Conservation (phyloP, 441 rosid species). For the Bruguiera hainesii region DNA sequence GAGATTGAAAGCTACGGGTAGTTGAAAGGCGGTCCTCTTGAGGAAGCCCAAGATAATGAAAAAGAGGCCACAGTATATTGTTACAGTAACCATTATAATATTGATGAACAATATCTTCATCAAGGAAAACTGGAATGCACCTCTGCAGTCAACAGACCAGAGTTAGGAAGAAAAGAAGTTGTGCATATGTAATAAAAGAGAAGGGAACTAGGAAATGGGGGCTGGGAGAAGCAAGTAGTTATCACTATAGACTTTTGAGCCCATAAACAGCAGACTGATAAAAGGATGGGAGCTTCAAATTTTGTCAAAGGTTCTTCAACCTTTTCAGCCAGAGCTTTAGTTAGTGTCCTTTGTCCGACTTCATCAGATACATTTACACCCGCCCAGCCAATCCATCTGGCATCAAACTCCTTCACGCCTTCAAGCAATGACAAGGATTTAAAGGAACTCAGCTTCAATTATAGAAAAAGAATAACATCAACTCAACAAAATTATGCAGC, state of each 20-base stretch:
- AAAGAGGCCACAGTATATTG: conserved; percentile 79
- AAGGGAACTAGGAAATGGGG: no score
- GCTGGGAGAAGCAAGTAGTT: background rate
- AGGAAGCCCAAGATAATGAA: conserved; percentile 76
- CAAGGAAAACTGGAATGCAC: conserved; percentile 80
- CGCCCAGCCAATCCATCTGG: conserved; percentile 92
- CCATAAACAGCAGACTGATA: background rate
- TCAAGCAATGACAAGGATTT: conserved; percentile 10
- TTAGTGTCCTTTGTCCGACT: conserved; percentile 52
- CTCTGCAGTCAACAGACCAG: conserved; percentile 37
- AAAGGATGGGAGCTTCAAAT: conserved; percentile 14
- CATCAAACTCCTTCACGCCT: conserved; percentile 79
- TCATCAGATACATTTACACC: conserved; percentile 80
- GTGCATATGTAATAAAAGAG: background rate
- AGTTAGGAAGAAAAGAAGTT: conserved; percentile 10
- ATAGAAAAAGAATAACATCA: no score
- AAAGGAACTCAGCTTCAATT: no score
- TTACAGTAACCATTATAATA: conserved; percentile 81
- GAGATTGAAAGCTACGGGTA: conserved; percentile 76
- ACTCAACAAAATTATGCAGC: no score
- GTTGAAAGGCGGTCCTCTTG: conserved; percentile 84
- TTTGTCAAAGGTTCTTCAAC: conserved; percentile 25
- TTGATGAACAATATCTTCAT: conserved; percentile 67
- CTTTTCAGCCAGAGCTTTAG: conserved; percentile 69
- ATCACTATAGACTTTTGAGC: background rate